Evolutionary conservation across 176 grass and related monocot genomes (phyloP), one percentile per base, ranked within the genome.

Genomic region (Oryza officinalis): DNA sequence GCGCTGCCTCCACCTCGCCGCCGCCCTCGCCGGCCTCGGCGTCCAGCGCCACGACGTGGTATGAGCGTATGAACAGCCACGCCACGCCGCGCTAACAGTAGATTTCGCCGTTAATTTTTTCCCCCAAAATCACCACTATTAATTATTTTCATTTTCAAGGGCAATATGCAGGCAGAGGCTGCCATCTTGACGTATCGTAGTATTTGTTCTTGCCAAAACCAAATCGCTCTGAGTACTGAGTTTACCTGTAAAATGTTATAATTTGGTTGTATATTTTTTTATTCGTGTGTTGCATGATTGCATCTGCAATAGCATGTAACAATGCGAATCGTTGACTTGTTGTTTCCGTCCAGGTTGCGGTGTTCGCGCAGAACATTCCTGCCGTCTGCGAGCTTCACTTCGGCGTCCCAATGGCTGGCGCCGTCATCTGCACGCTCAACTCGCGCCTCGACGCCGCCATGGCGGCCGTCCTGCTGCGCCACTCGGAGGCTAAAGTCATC

Each of bases 321-420:
- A 45, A 45, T 3, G 43, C 13, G 2, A 12, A 45, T 13, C 43
- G 10, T 45, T 45, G 43, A 2, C 43, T 9, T 2, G 10, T 45
- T 3, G 11, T 43, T 43, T 0, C 1, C 9, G 0, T 15, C 30
- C 15, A 98, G 95, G 95, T 98, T 8, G 90, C 89, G 2, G 90
- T 90, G 28, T 87, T 98, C 57, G 91, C 96, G 25, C 89, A 84
- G 22, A 98, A 98, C 82, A 66, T 95, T 67, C 92, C 92, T 4
- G 93, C 87, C 8, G 59, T 98, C 64, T 91, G 77, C 73, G 96
- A 98, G 75, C 91, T 98, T 40, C 93, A 98, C 69, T 95, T 95
- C 82, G 87, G 80, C 13, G 81, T 92, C 11, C 91, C 96, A 2
- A 98, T 98, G 96, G 81, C 87, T 1, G 91, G 92, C 66, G 96